These are phyloP conservation scores for Leishmania major DNA, from an alignment of 208 protist genomes.

Conservation along the genomic window DNA sequence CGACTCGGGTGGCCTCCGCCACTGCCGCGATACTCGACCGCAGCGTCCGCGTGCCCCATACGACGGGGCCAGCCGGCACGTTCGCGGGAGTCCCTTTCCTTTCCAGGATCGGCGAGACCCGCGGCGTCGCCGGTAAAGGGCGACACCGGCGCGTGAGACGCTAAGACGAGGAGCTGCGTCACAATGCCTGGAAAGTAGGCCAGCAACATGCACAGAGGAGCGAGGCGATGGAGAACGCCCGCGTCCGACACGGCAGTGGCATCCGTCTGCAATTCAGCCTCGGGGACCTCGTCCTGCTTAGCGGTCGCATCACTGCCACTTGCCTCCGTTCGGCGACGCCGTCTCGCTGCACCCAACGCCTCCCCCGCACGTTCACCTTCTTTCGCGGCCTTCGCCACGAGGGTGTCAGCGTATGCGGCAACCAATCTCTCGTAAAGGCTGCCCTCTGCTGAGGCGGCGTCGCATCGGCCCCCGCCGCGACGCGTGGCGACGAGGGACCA, in stretches of 20 bases:
- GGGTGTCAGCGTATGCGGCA: not conserved
- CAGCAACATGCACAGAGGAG: conserved; percentile 31
- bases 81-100: not conserved
- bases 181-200: conserved; percentile 24
- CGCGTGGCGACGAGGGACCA: conserved; percentile 1
- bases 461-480: not conserved
- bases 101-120: not conserved
- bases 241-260: not conserved
- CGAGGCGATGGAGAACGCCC: conserved; percentile 9
- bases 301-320: not conserved
- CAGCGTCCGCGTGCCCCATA: not conserved
- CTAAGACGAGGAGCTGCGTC: conserved; percentile 34
- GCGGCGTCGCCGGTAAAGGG: conserved; percentile 13
- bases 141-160: conserved; percentile 21
- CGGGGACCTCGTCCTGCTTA: not conserved
- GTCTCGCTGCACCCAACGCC: conserved; percentile 1
- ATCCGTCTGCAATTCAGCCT: not conserved
- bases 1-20: not conserved
- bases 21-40: not conserved
- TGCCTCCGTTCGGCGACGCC: not conserved
- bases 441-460: not conserved
- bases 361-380: not conserved
- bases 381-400: not conserved
- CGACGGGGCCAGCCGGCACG: not conserved
- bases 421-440: not conserved